Base-by-base conservation (phyloP, 306 rosid genomes). In the Gillenia trifoliata region DNA sequence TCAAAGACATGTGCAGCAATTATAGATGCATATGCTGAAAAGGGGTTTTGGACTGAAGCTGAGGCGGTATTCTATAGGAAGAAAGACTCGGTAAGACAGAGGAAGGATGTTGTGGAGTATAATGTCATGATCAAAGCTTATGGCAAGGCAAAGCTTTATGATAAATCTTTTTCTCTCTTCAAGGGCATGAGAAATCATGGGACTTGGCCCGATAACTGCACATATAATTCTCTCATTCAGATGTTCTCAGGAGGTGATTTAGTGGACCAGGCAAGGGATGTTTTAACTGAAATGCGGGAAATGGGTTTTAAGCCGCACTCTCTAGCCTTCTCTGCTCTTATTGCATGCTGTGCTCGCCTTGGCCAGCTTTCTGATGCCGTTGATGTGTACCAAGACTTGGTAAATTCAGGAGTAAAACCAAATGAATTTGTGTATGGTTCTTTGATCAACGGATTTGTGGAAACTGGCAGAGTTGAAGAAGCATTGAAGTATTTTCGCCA, bases 71-170 rank as follows among this genome's bases (percentile, higher is more conserved):
- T 91, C 79, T 79, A 70, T 36, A 68, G 89, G 83, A 79, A 78
- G 80, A 84, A 85, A 81, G 88, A 86, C 28, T 56, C 36, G 68
- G 59, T 68, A 33, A 87, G 86, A 49, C 77, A 79, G 82, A 49
- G 64, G 26, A 88, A 84, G 86, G 91, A 82, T 78, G 82, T 87
- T 72, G 30, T 87, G 25, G 99, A 94, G 77, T 90, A 82, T 75
- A 94, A 94, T 47, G 90, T 92, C 77, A 86, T 92, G 97, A 80
- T 94, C 70, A 94, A 94, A 84, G 97, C 95, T 40, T 94, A 87
- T 74, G 99, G 97, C 30, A 92, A 69, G 80, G 89, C 85, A 43
- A 84, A 86, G 75, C 92, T 87, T 55, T 87, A 87, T 64, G 93
- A 92, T 47, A 86, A 88, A 82, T 95, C 96, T 16, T 40, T 87